Conservation (phyloP, 768 basidiomycete genomes). For the Termitomyces sp. region DNA sequence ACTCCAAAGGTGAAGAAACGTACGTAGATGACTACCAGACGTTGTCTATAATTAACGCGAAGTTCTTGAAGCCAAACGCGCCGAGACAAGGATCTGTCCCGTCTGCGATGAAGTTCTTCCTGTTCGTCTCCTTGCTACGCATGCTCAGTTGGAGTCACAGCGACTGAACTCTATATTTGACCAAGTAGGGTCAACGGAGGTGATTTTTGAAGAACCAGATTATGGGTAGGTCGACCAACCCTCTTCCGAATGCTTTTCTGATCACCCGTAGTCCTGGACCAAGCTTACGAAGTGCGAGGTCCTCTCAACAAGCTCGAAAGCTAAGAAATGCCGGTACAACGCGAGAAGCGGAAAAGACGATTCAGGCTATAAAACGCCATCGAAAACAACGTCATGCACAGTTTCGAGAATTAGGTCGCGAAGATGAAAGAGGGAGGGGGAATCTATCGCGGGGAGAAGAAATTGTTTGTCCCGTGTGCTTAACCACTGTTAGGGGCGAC, state of each 20-base stretch:
- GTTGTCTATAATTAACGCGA: neutral
- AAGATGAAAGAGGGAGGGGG: constrained; percentile 39
- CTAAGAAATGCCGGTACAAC: constrained; percentile 28
- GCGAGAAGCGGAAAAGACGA: constrained; percentile 44
- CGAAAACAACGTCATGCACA: constrained; percentile 65
- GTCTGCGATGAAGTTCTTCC: constrained; percentile 72
- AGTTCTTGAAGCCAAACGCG: constrained; percentile 50
- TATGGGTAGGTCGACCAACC: constrained; percentile 39
- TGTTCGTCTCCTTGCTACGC: constrained; percentile 60
- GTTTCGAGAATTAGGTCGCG: constrained; percentile 61
- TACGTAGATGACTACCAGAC: constrained; percentile 22
- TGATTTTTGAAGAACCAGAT: constrained; percentile 45
- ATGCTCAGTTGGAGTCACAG: constrained; percentile 60
- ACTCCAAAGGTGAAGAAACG: constrained; percentile 42
- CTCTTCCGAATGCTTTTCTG: neutral
- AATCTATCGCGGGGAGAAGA: constrained; percentile 30
- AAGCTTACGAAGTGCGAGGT: constrained; percentile 32
- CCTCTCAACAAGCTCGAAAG: constrained; percentile 35
- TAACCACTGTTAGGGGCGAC: constrained; percentile 52
- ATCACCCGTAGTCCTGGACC: constrained; percentile 22
- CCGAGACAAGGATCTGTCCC: constrained; percentile 72
- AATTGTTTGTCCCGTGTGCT: constrained; percentile 69
- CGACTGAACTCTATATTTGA: constrained; percentile 65
- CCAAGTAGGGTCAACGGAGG: constrained; percentile 56
- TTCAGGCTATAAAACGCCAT: constrained; percentile 60